Base-by-base conservation (phyloP, 441 rosid genomes). In the Erysimum pusillum region DNA sequence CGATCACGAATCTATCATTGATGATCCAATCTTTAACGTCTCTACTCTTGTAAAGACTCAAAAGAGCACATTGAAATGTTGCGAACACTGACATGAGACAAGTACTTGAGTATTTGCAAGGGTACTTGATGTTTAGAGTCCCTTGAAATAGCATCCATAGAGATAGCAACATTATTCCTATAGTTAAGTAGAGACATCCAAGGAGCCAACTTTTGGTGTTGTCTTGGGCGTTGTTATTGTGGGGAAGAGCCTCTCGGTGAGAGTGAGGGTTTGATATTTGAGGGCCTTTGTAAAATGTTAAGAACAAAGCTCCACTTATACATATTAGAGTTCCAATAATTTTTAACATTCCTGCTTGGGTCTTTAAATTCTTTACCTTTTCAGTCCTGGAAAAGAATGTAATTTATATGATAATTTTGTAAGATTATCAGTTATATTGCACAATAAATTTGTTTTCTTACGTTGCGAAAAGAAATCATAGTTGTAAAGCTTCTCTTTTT, bases 71-170 rank as follows among this genome's bases (percentile, higher is more conserved):
- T 61, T 87, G 94, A 58, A 90, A 63, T 2, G 87, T 66, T 20
- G 85, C 86, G 8, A 90, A 90, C 69, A 77, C 12, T 12, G 90
- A 85, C 84, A 87, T 61, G 34, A 89, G 76, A 11, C 87, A 86
- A 0, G 89, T 89, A 81, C 90, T 85, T 4, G 91, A 83, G 79
- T 87, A 89, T 72, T 85, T 86, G 63, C 86, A 85, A 12, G 90
- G 91, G 41, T 83, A 87, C 22, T 73, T 84, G 69, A 45, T 74
- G 60, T 74, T 86, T 32, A 86, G 79, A 32, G 44, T 81, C 14
- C 86, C 84, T 71, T 89, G 94, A 59, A 87, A 61, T 15, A 89
- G 61, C 83, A 87, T 85, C 94, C 94, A 89, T 1, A 81, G 58
- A 38, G 94, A 87, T 77, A 86, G 78, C 28, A 84, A 41, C 18